These are phyloP conservation scores for Dissoconium aciculare DNA, from an alignment of 2,329 filamentous ascomycete species.

Conservation along the genomic window DNA sequence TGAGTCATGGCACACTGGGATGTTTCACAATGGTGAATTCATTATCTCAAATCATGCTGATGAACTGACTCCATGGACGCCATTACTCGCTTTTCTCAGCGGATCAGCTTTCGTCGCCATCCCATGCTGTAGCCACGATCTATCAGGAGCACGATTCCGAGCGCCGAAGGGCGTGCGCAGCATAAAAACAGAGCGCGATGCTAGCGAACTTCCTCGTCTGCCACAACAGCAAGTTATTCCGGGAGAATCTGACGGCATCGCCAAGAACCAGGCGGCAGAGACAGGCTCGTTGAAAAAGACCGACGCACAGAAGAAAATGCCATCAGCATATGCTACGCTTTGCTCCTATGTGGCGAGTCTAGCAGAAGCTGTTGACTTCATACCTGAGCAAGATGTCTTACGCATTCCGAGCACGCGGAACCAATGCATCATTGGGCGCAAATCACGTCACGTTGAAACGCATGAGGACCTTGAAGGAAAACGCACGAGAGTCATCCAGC, in stretches of 20 bases:
- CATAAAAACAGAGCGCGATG: not conserved
- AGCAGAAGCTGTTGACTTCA: constrained; percentile 56
- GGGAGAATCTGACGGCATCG: not conserved
- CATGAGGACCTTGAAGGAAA: constrained; percentile 32
- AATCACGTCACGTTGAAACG: constrained; percentile 3
- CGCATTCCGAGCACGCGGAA: constrained; percentile 89
- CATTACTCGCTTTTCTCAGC: constrained; percentile 64
- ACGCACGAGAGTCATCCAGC: constrained; percentile 44
- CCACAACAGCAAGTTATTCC: constrained; percentile 12
- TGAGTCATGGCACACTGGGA: constrained; percentile 38
- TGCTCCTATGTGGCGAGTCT: constrained; percentile 63
- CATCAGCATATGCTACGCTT: constrained; percentile 68
- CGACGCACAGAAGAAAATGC: constrained; percentile 24
- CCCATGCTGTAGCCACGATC: constrained; percentile 83
- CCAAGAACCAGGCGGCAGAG: constrained; percentile 18
- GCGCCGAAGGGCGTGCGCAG: constrained; percentile 29
- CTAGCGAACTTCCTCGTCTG: constrained; percentile 3
- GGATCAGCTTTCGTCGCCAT: constrained; percentile 77
- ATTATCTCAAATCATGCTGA: constrained; percentile 96
- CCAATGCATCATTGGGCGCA: constrained; percentile 59
- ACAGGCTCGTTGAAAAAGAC: constrained; percentile 23
- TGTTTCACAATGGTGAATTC: constrained; percentile 59
- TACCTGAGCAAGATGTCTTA: constrained; percentile 68
- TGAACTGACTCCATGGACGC: constrained; percentile 91
- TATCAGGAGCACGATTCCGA: constrained; percentile 60